A percentile compares a stretch with the other conserved stretches of the same genome.
Evolutionary conservation across 768 basidiomycete species (phyloP).

Genomic region (Hygrophorus pudorinus): DNA sequence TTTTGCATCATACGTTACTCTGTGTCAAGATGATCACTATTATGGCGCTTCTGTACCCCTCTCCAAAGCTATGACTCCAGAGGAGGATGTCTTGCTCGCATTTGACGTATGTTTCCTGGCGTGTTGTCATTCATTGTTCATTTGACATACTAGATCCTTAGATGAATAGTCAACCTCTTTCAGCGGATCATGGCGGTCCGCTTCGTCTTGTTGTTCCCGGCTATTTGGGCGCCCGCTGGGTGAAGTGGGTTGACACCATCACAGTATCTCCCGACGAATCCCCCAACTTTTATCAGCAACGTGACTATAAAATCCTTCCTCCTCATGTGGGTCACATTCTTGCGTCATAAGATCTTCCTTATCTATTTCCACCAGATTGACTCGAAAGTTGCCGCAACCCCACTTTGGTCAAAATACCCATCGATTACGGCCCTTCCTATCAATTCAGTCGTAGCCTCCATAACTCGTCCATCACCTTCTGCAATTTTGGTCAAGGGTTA

Average conservation of each 20-base stretch:
- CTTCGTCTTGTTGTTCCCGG: constrained; percentile 63
- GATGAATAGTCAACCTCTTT: constrained; percentile 58
- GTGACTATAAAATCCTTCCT: constrained; percentile 59
- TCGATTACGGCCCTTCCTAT: constrained; percentile 49
- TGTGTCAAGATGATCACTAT: constrained; percentile 49
- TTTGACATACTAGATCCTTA: constrained; percentile 13
- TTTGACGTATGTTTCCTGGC: constrained; percentile 35
- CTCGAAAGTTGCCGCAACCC: constrained; percentile 32
- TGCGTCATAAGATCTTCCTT: not conserved
- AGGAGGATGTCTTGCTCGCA: constrained; percentile 48
- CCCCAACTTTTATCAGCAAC: constrained; percentile 61
- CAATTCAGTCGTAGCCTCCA: constrained; percentile 50
- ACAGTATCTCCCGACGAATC: constrained; percentile 45
- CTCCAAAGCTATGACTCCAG: constrained; percentile 33
- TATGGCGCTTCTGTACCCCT: constrained; percentile 59
- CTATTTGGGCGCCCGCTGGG: constrained; percentile 60
- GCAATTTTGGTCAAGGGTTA: constrained; percentile 44
- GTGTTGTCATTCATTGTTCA: not conserved
- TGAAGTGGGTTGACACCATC: constrained; percentile 66
- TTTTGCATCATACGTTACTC: constrained; percentile 49
- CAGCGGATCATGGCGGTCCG: constrained; percentile 55
- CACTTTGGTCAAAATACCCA: constrained; percentile 45
- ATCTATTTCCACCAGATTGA: constrained; percentile 25
- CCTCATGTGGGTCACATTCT: constrained; percentile 25
- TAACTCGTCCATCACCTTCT: constrained; percentile 21